Evolutionary conservation across 306 rosid species (phyloP), one percentile per base, ranked within the genome.

Genomic region (Sphenostylis stenocarpa): DNA sequence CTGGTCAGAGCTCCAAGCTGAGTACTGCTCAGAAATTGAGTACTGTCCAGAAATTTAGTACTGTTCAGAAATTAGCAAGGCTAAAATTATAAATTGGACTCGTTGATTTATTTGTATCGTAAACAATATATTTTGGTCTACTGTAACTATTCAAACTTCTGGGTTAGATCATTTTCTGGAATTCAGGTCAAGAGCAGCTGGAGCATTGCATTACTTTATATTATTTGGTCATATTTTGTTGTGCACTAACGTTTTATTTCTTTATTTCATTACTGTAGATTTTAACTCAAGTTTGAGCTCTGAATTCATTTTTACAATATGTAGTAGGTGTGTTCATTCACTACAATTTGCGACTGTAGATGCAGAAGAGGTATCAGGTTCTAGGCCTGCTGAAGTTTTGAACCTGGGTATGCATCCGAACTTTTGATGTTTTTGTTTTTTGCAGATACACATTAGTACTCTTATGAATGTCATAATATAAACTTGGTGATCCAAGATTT

Each of bases 351-450:
- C 96, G 39, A 85, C 98, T 6, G 78, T 95, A 36, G 96, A 90
- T 5, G 93, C 53, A 6, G 97, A 92, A 78, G 93, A 90, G 88
- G 64, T 95, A 52, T 90, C 98, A 5, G 97, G 91, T 57, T 86
- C 96, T 69, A 84, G 49, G 74, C 97, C 97, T 7, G 97, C 96
- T 70, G 97, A 95, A 85, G 97, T 90, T 73, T 88, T 83, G 55
- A 95, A 90, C 86, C 81, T 95, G 82, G 97, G 98, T 92, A 85
- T 62, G 92, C 72, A 28, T 44, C 4, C 17, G n/a, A 26, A 36
- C 26, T 57, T 51, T 56, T 26, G 51, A 66, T 64, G 53, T 31
- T 43, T 72, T 7, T 41, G 44, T 76, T 44, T 58, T 71, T 71
- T 48, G 1, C 16, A 62, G 7, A n/a, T 45, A 2, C 21, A 41